A percentile compares a stretch with the other conserved stretches of the same genome.
Conservation (phyloP, 192 early-diverging fungal genomes). For the Diversispora epigaea region DNA sequence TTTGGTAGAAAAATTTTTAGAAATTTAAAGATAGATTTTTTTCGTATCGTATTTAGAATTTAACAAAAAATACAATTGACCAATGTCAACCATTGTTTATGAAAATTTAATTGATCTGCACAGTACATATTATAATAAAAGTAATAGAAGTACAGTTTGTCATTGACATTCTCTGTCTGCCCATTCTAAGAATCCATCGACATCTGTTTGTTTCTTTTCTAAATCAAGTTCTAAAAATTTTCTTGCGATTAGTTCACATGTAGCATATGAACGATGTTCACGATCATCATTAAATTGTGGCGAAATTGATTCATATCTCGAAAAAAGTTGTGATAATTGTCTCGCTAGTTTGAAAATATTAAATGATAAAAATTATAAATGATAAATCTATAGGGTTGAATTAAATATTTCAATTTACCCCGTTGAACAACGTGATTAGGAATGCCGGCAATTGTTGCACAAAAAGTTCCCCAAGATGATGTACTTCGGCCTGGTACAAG, state of each 20-base stretch:
- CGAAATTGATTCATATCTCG: constrained; percentile 25
- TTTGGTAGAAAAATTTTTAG: no score
- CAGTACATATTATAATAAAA: no score
- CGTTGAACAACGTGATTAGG: constrained; percentile 39
- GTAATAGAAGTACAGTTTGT: not conserved
- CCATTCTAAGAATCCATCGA: not conserved
- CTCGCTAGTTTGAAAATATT: not conserved
- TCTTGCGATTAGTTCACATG: constrained; percentile 8
- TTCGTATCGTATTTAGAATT: no score
- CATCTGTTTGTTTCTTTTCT: not conserved
- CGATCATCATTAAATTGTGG: not conserved
- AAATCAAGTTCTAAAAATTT: constrained; percentile 21
- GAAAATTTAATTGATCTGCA: no score
- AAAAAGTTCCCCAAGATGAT: constrained; percentile 49
- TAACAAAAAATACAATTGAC: no score
- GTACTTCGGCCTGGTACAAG: constrained; percentile 43
- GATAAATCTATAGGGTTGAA: not conserved
- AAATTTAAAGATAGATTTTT: no score
- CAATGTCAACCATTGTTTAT: no score
- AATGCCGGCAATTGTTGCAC: constrained; percentile 46
- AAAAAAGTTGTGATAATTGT: constrained; percentile 21
- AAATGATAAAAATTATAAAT: not conserved
- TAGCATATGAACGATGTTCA: constrained; percentile 15
- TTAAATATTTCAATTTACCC: constrained; percentile 35
- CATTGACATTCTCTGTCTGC: constrained; percentile 6